These are phyloP conservation scores for Prunus dulcis DNA, from an alignment of 306 rosid genomes.

Conservation along the genomic window DNA sequence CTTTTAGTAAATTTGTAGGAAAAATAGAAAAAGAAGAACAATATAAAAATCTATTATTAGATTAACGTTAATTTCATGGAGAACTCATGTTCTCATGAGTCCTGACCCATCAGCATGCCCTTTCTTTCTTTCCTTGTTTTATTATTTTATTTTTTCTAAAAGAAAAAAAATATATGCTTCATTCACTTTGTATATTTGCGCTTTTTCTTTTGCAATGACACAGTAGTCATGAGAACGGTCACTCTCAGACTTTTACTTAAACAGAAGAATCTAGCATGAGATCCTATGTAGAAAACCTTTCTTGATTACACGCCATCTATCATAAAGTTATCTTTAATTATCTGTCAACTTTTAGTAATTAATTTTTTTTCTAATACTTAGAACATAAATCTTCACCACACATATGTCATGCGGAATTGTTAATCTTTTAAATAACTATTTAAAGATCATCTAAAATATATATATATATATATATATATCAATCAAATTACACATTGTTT, in stretches of 20 bases:
- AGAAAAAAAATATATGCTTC: no score
- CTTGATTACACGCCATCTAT: conserved; percentile 53
- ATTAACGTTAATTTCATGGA: neutral
- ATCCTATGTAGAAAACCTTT: conserved; percentile 31
- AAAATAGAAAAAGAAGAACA: no score
- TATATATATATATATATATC: no score
- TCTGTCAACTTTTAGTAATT: neutral
- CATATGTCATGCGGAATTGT: no score
- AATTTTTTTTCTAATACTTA: neutral
- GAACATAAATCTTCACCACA: no score
- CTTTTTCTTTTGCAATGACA: neutral
- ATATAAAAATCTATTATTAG: neutral
- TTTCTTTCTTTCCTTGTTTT: no score
- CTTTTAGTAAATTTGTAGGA: no score
- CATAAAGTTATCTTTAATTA: conserved; percentile 29
- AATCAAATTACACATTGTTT: no score
- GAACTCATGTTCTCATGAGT: neutral
- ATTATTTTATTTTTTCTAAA: no score
- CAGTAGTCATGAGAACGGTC: conserved; percentile 1
- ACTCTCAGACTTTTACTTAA: conserved; percentile 38
- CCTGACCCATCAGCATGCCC: no score
- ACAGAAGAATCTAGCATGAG: conserved; percentile 45
- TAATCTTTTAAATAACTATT: no score
- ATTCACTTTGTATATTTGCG: neutral
- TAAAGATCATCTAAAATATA: no score